Evolutionary conservation across 108 stramenopile genomes (phyloP).

Genomic region (Cyclotella atomus): DNA sequence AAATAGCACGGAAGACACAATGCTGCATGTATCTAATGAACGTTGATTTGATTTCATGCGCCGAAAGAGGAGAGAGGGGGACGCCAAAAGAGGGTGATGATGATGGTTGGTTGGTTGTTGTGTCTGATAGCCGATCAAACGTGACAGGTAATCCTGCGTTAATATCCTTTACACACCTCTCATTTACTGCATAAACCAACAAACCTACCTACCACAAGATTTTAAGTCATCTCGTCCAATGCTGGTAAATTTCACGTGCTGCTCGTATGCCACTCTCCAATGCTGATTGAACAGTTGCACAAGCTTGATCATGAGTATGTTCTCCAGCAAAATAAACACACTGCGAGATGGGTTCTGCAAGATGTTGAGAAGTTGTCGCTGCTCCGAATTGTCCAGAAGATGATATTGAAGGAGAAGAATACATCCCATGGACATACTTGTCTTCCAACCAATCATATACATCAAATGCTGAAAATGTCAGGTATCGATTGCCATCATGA

Average conservation of each 20-base stretch:
- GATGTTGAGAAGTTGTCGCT: conserved; percentile 7
- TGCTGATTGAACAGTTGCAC: conserved; percentile 52
- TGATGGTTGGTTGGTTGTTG: too few species aligned
- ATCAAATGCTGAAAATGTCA: conserved; percentile 46
- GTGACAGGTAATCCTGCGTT: too few species aligned
- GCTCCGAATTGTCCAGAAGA: conserved; percentile 3
- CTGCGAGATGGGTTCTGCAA: conserved; percentile 25
- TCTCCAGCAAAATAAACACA: conserved; percentile 51
- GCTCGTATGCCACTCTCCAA: conserved; percentile 50
- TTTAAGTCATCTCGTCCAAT: too few species aligned
- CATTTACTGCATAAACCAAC: not conserved
- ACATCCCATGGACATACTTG: conserved; percentile 28
- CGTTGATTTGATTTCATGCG: too few species aligned
- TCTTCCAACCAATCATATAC: conserved; percentile 50
- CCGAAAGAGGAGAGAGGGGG: too few species aligned
- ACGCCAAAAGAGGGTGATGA: too few species aligned
- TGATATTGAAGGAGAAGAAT: conserved; percentile 50
- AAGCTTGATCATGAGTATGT: conserved; percentile 35
- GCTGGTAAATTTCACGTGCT: conserved; percentile 32
- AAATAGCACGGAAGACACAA: not conserved
- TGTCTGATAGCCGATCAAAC: too few species aligned
- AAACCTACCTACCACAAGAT: not conserved
- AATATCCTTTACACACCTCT: not conserved
- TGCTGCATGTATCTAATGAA: too few species aligned
- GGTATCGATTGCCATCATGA: not conserved